Evolutionary conservation across 2,329 filamentous ascomycete species (phyloP), one percentile per base, ranked within the genome.

Genomic region (Pseudocercospora fuligena): DNA sequence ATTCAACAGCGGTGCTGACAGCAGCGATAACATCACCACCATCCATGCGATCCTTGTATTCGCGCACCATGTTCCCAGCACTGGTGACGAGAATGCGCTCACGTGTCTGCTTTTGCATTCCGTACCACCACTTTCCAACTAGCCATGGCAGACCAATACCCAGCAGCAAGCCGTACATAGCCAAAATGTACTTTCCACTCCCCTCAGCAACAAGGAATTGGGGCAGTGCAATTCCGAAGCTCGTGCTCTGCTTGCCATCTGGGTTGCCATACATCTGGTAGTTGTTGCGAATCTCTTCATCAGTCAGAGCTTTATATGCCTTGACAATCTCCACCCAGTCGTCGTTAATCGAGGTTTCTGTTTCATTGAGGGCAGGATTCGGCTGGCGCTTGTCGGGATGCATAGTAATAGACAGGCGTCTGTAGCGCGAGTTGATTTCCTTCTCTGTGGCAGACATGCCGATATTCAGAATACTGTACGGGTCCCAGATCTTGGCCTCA

Each of bases 121-220:
- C 95, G 78, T 99, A 99, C 95, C 95, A 99, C 95, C 95, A 99
- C 66, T 91, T 93, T 57, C 95, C 95, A 64, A 99, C 94, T 57
- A 95, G 84, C 79, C 96, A 99, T 2, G 95, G 95, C 61, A 99
- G 84, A 67, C 97, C 83, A 68, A 98, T 92, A 63, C 94, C 95
- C 60, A 99, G 89, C 46, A 98, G 86, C 36, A 90, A 81, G 43
- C 93, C 94, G 79, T 99, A 99, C 70, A 97, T 86, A 65, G 97
- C 84, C 67, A 99, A 85, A 62, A 99, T 91, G 77, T 96, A 98
- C 83, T 97, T 98, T 72, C 94, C 94, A 79, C 95, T 96, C 63
- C 94, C 94, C 72, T 97, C 93, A 14, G 92, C 91, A 63, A 99
- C 87, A 74, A 99, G 93, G 80, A 95, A 92, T 78, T 95, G 91